Evolutionary conservation across 176 grass and related monocot genomes (phyloP), one percentile per base, ranked within the genome.

Genomic region (Typha latifolia): DNA sequence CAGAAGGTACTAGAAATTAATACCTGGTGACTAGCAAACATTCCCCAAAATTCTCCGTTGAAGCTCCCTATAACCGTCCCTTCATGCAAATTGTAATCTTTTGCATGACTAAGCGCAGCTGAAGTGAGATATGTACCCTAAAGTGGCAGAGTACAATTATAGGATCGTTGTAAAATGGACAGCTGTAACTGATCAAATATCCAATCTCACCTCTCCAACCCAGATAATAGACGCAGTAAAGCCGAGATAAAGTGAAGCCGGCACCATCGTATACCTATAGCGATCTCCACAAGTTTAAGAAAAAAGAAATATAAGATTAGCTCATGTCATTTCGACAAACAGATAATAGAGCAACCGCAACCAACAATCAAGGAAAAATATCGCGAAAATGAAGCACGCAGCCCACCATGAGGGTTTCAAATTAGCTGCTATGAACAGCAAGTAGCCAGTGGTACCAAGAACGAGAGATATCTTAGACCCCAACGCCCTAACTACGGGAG

Each of bases 11-110:
- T 29, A 51, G 20, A 12, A 49, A 15, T 32, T 47, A 5, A 48
- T 83, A 93, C 86, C 85, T 99, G 94, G 6, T 90, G 90, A 79
- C 88, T 78, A 76, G 89, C 94, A 84, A 99, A 99, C 69, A 87
- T 18, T 79, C 89, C 86, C 94, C 94, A 97, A 78, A 97, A 97
- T 68, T 97, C 94, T 59, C 89, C 94, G 81, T 97, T 97, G 66
- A 93, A 97, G 64, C 21, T 76, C 23, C 94, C 94, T 77, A 97
- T 77, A 51, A 87, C 85, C 21, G 76, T 85, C 14, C 81, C 89
- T 74, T 93, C 94, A 4, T 79, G 83, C 73, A 97, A 81, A 70
- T 73, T 86, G 62, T 84, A 82, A 71, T 90, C 78, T 77, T 90
- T 82, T 56, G 94, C 94, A 72, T 97, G 86, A 71, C 76, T 83